phyloP scores from a whole-genome alignment of 1,284 basidiomycete genomes.

The Trametes hirsuta region DNA sequence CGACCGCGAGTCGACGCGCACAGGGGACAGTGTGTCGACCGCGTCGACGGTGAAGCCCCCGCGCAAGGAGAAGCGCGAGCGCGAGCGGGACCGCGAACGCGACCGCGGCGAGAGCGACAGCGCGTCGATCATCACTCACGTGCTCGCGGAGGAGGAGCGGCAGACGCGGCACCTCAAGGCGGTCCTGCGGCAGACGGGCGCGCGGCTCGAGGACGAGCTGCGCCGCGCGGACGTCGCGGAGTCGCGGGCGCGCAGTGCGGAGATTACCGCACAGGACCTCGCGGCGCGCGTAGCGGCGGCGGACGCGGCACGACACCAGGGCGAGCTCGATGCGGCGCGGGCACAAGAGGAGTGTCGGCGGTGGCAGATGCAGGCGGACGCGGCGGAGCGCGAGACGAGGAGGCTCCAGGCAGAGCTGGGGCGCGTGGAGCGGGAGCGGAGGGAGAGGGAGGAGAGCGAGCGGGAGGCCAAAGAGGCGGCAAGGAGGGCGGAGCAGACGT shows the following conservation, averaged over 20 bases:
- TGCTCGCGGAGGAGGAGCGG: conserved; percentile 66
- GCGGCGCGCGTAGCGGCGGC: conserved; percentile 42
- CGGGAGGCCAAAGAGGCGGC: conserved; percentile 50
- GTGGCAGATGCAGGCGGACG: conserved; percentile 52
- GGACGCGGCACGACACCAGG: conserved; percentile 50
- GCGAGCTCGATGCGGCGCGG: conserved; percentile 50
- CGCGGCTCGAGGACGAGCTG: conserved; percentile 60
- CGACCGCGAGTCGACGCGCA: conserved; percentile 12
- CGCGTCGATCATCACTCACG: conserved; percentile 41
- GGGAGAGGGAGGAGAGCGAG: conserved; percentile 51
- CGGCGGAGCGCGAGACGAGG: conserved; percentile 51
- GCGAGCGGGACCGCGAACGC: conserved; percentile 29
- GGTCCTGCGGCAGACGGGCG: conserved; percentile 53
- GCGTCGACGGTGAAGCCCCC: conserved; percentile 17
- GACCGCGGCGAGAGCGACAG: conserved; percentile 33
- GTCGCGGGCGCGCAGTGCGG: conserved; percentile 55
- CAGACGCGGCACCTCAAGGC: conserved; percentile 60
- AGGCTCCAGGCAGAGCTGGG: conserved; percentile 46
- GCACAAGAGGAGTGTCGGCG: conserved; percentile 52
- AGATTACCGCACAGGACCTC: conserved; percentile 49
- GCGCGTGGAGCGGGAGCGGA: conserved; percentile 47
- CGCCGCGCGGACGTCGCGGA: conserved; percentile 55
- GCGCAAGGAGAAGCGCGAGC: conserved; percentile 25
- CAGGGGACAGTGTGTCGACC: conserved; percentile 13
- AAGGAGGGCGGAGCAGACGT: conserved; percentile 47